Base-by-base conservation (phyloP, 257 asterid genomes). In the Solanum okadae region DNA sequence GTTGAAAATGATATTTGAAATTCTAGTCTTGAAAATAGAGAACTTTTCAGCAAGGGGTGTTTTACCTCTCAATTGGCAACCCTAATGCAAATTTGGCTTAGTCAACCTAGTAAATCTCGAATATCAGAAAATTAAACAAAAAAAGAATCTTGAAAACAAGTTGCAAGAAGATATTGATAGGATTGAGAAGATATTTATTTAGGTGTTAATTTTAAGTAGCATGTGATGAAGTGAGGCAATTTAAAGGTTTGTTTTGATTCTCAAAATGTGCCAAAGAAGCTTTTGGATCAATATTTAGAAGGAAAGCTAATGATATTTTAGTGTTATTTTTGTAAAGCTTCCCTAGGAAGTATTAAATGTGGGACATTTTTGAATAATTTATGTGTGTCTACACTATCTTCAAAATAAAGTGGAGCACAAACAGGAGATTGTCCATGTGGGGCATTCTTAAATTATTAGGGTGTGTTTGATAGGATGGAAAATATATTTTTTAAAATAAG, bases 191-290 rank as follows among this genome's bases (percentile, higher is more conserved):
- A 85, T 35, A 34, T 2, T 63, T 34, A 34, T 3, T 68, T 34
- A 31, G 46, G 12, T 37, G 15, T n/a, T 22, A 14, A 10, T 13
- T 38, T 38, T 3, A 77, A 37, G 84, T 77, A 38, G 33, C 2
- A 76, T 23, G 83, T 38, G 23, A 76, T 76, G 83, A 38, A 18
- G 8, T 12, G 31, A 23, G 67, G 37, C 35, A 29, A 87, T 90
- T 78, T 90, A 86, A 76, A 88, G 90, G 90, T 73, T 49, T 63
- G 25, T 20, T 38, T 29, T 46, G 49, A 42, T 10, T 61, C 3
- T 16, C 63, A 88, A 92, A 84, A 67, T 89, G 93, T 89, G 86
- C 23, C 27, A 13, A 34, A 61, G 91, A 92, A 90, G 93, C 90
- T 89, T 83, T 90, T 91, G 42, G 86, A 49, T 89, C 90, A 77